Percentiles rank a stretch among this genome's conserved stretches.
Evolutionary conservation across 2,329 filamentous ascomycete species (phyloP).

Genomic region (Aschersonia sp.): DNA sequence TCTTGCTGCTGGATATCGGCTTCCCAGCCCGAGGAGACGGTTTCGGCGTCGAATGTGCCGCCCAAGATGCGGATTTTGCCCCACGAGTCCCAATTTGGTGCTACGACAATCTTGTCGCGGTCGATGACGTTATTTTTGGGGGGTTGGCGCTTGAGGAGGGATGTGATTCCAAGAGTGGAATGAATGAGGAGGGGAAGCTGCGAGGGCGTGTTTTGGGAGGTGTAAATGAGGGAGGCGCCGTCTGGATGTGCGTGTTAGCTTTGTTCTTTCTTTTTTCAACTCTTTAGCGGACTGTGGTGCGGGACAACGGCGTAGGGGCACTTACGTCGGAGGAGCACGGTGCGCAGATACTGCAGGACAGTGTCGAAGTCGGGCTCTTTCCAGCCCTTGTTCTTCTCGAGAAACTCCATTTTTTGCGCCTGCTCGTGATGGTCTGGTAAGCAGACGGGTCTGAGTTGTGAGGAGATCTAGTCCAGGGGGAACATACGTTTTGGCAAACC

Average conservation of each 20-base stretch:
- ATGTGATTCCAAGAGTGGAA: conserved; percentile 75
- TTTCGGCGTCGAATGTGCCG: conserved; percentile 86
- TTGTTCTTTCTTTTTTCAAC: not conserved
- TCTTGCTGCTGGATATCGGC: conserved; percentile 55
- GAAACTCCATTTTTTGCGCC: conserved; percentile 77
- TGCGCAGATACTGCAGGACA: conserved; percentile 83
- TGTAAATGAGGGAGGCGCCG: conserved; percentile 75
- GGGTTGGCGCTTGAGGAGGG: conserved; percentile 61
- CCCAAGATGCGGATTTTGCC: conserved; percentile 88
- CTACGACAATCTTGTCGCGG: conserved; percentile 85
- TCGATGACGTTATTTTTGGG: conserved; percentile 87
- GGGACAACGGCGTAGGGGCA: conserved; percentile 6
- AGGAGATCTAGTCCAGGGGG: conserved; percentile 4
- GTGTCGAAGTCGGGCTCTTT: conserved; percentile 96
- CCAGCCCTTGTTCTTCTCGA: conserved; percentile 86
- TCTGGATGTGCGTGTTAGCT: conserved; percentile 30
- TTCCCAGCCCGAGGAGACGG: conserved; percentile 72
- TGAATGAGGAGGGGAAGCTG: conserved; percentile 71
- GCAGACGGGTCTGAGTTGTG: not conserved
- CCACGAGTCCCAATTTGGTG: conserved; percentile 97
- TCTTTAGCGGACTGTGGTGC: not conserved
- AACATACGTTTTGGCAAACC: conserved; percentile 80
- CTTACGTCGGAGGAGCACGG: conserved; percentile 74
- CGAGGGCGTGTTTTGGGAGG: conserved; percentile 60
- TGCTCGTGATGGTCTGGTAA: conserved; percentile 16